Base-by-base conservation (phyloP, 1,284 basidiomycete species). In the Sphagnurus paluster region DNA sequence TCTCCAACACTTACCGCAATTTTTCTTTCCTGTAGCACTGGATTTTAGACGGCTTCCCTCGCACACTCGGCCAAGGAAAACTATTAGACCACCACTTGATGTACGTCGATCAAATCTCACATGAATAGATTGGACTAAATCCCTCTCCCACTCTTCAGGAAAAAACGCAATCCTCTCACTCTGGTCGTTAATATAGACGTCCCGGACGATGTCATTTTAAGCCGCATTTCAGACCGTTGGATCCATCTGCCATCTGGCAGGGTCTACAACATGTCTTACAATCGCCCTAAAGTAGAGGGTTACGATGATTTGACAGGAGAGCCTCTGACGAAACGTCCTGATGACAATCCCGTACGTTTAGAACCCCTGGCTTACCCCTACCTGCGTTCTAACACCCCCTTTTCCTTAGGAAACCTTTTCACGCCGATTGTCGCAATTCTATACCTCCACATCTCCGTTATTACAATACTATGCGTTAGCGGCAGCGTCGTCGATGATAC, bases 11-110 rank as follows among this genome's bases (percentile, higher is more conserved):
- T 23, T 17, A 33, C 20, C 21, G 26, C 44, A 44, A 39, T 37
- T 30, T 32, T 19, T 39, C 21, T 20, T 8, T 16, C 40, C 25
- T 41, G 30, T 8, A 88, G 80, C 84, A 90, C 62, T 98, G 95
- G 95, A 89, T 98, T 54, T 69, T 99, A 26, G 96, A 99, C 60
- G 96, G 96, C 4, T 99, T 99, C 62, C 96, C 96, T 24, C 84
- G 96, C 30, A 99, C 96, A 2, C 68, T 96, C 2, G 83, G 80
- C 13, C 96, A 99, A 68, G 96, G 92, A 1, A 74, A 86, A 63
- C 74, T 96, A 35, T 76, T 99, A 8, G 91, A 98, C 61, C 69
- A 70, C 14, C 82, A 88, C 65, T 73, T 90, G 46, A 74, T 74
- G 84, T 87, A 57, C 37, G 77, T 66, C 10, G 14, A 37, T 32